Conservation (phyloP, 768 basidiomycete species). For the Dictyophora rubrovolvata region DNA sequence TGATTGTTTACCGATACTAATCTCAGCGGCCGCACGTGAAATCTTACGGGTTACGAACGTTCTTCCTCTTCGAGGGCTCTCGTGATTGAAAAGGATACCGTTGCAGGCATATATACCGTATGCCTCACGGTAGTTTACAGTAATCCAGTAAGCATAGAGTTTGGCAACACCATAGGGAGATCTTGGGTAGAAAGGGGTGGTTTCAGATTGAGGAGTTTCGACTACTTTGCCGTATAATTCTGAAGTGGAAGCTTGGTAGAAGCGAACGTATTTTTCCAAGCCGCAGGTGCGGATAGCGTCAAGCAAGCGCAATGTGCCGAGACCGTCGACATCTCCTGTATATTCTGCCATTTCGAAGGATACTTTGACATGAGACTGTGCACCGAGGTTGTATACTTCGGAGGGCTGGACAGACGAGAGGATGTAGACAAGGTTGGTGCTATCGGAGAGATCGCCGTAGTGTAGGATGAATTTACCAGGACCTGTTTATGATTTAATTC, state of each 20-base stretch:
- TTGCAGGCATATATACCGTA: constrained; percentile 97
- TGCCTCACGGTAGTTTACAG: constrained; percentile 86
- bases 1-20: constrained; percentile 76
- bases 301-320: constrained; percentile 90
- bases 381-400: constrained; percentile 96
- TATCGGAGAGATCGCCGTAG: constrained; percentile 90
- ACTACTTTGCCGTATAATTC: constrained; percentile 97
- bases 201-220: constrained; percentile 91
- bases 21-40: constrained; percentile 85
- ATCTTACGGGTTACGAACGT: constrained; percentile 98
- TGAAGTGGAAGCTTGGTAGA: constrained; percentile 97
- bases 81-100: constrained; percentile 97
- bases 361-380: constrained; percentile 97
- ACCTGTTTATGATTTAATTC: constrained; percentile 38
- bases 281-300: constrained; percentile 96
- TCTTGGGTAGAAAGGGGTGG: constrained; percentile 97
- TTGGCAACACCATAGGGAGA: constrained; percentile 95
- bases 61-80: constrained; percentile 87
- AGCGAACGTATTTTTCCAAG: constrained; percentile 83
- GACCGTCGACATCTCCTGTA: constrained; percentile 92
- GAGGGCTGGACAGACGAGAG: constrained; percentile 90
- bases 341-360: constrained; percentile 99
- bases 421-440: constrained; percentile 94
- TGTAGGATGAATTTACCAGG: constrained; percentile 75
- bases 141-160: constrained; percentile 86